Conservation (phyloP, 2,329 filamentous ascomycete species). For the Curvularia sp. region DNA sequence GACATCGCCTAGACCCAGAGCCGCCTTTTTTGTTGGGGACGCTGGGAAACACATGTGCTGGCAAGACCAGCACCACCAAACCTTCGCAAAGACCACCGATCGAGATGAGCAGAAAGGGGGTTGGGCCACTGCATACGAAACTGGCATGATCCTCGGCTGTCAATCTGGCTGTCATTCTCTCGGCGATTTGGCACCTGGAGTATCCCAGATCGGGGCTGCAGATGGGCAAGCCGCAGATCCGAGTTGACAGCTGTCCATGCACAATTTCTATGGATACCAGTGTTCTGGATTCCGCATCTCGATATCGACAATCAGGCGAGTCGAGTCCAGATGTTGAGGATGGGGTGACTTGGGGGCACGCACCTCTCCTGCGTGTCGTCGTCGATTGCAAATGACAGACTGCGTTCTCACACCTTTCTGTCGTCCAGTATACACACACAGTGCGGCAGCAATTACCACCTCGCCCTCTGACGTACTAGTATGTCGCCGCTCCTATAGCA, state of each 20-base stretch:
- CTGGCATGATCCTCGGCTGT: conserved; percentile 9
- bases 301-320: neutral
- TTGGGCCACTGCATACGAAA: conserved; percentile 5
- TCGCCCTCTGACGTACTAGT: neutral
- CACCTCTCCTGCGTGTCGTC: neutral
- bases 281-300: conserved; percentile 16
- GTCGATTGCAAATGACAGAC: neutral
- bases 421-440: neutral
- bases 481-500: conserved; percentile 1
- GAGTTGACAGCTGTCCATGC: conserved; percentile 16
- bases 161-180: neutral
- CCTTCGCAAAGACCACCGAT: neutral
- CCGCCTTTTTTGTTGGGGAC: neutral
- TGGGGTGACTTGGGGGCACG: conserved; percentile 4
- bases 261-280: conserved; percentile 10
- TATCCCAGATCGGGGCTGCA: conserved; percentile 1
- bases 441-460: neutral
- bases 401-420: neutral
- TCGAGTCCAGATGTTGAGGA: conserved; percentile 6
- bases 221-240: conserved; percentile 6
- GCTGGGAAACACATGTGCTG: neutral
- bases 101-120: neutral
- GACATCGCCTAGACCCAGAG: neutral
- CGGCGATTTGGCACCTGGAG: conserved; percentile 2
- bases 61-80: too few relatives aligned